Percentiles rank a stretch among this genome's conserved stretches.
Evolutionary conservation across 805 yeast genomes (phyloP).

Genomic region (Candida ovalis): DNA sequence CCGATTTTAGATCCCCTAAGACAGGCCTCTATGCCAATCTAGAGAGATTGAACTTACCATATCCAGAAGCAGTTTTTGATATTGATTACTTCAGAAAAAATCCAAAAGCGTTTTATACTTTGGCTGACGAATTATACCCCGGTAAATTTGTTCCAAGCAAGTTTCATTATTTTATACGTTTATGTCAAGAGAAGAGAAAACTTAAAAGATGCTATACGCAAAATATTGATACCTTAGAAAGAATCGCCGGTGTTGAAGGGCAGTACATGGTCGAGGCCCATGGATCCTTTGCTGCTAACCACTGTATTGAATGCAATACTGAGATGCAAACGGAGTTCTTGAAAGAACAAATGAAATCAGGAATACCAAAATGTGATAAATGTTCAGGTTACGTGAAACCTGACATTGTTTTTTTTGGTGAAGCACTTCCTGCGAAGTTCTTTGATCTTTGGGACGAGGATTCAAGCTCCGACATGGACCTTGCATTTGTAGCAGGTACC

Average conservation of each 20-base stretch:
- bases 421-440: constrained; percentile 67
- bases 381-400: constrained; percentile 87
- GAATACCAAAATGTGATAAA: constrained; percentile 51
- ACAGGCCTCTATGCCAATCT: constrained; percentile 87
- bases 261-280: constrained; percentile 83
- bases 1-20: constrained; percentile 88
- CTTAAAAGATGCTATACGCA: constrained; percentile 81
- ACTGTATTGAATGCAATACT: constrained; percentile 71
- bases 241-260: constrained; percentile 70
- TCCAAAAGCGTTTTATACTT: constrained; percentile 80
- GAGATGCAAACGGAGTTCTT: constrained; percentile 49
- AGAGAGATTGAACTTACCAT: constrained; percentile 70
- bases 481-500: constrained; percentile 90
- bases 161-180: constrained; percentile 69
- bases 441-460: constrained; percentile 66
- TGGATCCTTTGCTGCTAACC: constrained; percentile 85
- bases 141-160: constrained; percentile 81
- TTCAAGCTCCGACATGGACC: constrained; percentile 45
- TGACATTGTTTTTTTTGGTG: constrained; percentile 93
- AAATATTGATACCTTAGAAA: constrained; percentile 88
- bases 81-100: constrained; percentile 70
- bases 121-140: constrained; percentile 84
- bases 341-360: constrained; percentile 32
- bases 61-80: constrained; percentile 94
- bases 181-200: constrained; percentile 60